phyloP scores from a whole-genome alignment of 2,329 filamentous ascomycete genomes.

The Xylaria sp. region DNA sequence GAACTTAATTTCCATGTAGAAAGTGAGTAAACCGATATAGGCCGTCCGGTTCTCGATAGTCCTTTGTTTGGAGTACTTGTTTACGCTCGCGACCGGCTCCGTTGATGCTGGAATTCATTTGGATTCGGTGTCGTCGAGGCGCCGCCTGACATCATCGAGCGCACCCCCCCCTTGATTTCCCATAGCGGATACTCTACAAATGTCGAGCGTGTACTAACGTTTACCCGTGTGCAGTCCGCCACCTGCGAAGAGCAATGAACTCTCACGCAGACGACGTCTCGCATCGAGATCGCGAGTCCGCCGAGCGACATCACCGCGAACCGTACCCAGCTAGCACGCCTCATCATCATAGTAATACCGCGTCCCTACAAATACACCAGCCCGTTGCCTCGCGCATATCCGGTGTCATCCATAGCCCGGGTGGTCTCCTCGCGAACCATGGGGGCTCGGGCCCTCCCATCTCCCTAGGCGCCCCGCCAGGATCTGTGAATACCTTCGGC shows the following conservation, averaged over 20 bases:
- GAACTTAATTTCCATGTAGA: conserved; percentile 36
- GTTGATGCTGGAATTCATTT: too few species aligned
- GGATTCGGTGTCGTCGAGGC: background rate
- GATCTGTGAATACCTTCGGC: conserved; percentile 56
- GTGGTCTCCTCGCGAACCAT: conserved; percentile 81
- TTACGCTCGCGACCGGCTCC: too few species aligned
- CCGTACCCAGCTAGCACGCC: conserved; percentile 67
- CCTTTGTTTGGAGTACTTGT: conserved; percentile 17
- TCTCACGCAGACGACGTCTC: conserved; percentile 51
- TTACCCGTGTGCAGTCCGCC: conserved; percentile 22
- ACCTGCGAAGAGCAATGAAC: conserved; percentile 39
- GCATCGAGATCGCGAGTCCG: conserved; percentile 68
- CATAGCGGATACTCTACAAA: conserved; percentile 1
- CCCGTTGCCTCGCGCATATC: conserved; percentile 83
- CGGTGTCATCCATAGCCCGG: conserved; percentile 88
- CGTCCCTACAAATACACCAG: conserved; percentile 90
- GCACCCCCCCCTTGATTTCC: background rate
- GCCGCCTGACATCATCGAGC: background rate
- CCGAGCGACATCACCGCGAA: conserved; percentile 66
- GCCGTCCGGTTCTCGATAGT: conserved; percentile 20
- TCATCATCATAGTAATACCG: conserved; percentile 87
- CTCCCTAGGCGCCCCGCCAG: conserved; percentile 58
- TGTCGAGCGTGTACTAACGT: conserved; percentile 20
- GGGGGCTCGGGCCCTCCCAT: conserved; percentile 62
- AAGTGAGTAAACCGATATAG: conserved; percentile 15